Conservation (phyloP, 139 green algal genomes). For the Chlorella sp. region DNA sequence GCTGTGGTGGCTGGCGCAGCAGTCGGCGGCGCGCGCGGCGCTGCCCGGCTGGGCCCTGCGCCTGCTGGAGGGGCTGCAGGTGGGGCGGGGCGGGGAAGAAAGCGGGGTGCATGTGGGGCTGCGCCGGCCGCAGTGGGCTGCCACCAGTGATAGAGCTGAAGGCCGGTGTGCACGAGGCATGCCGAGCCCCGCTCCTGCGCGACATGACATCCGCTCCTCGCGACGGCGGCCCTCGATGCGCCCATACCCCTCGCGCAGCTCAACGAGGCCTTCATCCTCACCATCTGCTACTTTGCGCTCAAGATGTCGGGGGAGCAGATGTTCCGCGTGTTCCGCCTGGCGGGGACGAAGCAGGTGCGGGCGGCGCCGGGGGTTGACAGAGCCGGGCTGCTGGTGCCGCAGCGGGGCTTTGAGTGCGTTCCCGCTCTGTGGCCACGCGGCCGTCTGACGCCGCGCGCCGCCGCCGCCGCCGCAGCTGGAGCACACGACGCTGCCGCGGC, state of each 20-base stretch:
- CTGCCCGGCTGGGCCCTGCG: background rate
- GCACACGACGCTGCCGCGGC: conserved; percentile 32
- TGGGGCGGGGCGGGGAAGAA: background rate
- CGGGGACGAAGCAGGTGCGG: conserved; percentile 6
- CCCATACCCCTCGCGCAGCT: background rate
- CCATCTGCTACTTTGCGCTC: conserved; percentile 9
- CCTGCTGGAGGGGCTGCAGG: conserved; percentile 7
- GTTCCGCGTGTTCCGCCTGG: conserved; percentile 23
- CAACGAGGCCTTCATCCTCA: conserved; percentile 22
- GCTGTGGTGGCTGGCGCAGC: conserved; percentile 8
- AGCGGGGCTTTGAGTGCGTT: background rate
- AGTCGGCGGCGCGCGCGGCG: background rate
- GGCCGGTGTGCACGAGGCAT: no score
- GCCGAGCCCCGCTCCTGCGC: no score
- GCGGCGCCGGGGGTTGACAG: no score
- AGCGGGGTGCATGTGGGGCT: no score
- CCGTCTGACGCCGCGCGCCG: background rate
- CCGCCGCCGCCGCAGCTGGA: conserved; percentile 12
- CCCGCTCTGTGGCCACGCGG: background rate
- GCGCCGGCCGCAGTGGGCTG: no score
- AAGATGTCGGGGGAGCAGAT: conserved; percentile 32
- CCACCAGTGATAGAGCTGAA: no score
- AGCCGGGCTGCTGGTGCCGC: no score
- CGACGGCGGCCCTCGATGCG: no score
- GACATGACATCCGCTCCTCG: no score